These are phyloP conservation scores for Artemisia annua DNA, from an alignment of 129 eudicot genomes.

Conservation along the genomic window DNA sequence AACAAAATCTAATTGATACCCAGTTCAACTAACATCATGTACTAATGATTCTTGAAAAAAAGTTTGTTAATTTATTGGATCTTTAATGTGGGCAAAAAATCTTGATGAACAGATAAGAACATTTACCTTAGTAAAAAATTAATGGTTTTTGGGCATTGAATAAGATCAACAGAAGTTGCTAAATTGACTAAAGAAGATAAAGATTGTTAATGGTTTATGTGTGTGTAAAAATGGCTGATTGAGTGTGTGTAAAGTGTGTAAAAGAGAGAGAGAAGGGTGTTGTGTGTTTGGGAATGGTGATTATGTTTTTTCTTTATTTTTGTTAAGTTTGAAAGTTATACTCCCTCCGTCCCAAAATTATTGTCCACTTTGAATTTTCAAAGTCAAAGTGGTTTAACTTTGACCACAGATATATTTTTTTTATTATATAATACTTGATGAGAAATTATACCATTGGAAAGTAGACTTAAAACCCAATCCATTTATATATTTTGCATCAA, in stretches of 20 bases:
- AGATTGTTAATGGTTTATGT: neutral
- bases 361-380: too few species aligned
- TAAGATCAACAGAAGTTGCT: neutral
- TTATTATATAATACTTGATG: too few species aligned
- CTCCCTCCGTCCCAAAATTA: too few species aligned
- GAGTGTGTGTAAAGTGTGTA: neutral
- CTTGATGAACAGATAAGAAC: neutral
- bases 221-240: neutral
- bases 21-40: slow-evolving; percentile 18
- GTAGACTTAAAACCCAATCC: too few species aligned
- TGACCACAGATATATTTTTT: too few species aligned
- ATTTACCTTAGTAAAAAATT: slow-evolving; percentile 8
- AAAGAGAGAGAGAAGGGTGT: neutral
- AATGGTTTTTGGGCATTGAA: slow-evolving; percentile 7
- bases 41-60: neutral
- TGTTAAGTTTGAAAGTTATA: too few species aligned
- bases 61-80: neutral
- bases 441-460: too few species aligned
- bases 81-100: too few species aligned
- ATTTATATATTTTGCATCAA: too few species aligned
- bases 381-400: too few species aligned
- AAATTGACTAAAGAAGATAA: slow-evolving; percentile 1
- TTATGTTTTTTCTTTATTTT: neutral
- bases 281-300: slow-evolving; percentile 13
- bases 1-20: slow-evolving; percentile 23